Percentiles rank a stretch among this genome's conserved stretches.
Evolutionary conservation across 2,329 filamentous ascomycete species (phyloP).

Genomic region (Exophiala oligosperma): DNA sequence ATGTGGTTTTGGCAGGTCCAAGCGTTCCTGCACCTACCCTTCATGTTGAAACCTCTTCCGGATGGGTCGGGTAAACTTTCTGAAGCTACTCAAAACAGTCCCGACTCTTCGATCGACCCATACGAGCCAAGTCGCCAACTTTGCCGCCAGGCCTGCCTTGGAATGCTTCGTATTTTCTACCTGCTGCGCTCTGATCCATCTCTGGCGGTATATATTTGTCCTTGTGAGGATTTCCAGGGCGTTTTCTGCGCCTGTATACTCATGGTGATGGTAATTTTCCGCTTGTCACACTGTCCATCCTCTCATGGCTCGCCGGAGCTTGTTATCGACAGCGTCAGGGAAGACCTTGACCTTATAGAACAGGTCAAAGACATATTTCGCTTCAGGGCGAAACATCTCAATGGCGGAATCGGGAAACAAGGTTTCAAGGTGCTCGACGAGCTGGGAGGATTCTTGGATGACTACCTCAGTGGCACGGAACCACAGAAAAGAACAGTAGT

Average conservation of each 20-base stretch:
- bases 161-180: constrained; percentile 24
- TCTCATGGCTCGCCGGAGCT: not conserved
- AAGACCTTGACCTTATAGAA: constrained; percentile 23
- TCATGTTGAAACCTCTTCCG: constrained; percentile 21
- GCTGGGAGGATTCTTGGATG: constrained; percentile 23
- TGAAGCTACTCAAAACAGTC: not conserved
- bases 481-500: constrained; percentile 18
- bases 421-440: constrained; percentile 24
- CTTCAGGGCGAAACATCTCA: constrained; percentile 23
- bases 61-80: not conserved
- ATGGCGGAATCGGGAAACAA: constrained; percentile 25
- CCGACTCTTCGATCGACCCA: constrained; percentile 1
- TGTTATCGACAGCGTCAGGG: constrained; percentile 6
- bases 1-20: constrained; percentile 30
- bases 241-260: constrained; percentile 25
- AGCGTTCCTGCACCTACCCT: constrained; percentile 26
- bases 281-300: constrained; percentile 8
- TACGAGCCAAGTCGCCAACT: constrained; percentile 19
- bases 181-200: constrained; percentile 23
- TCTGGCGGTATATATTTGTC: constrained; percentile 27
- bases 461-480: constrained; percentile 8
- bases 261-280: constrained; percentile 22
- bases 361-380: constrained; percentile 28
- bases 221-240: constrained; percentile 28
- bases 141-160: constrained; percentile 22